Evolutionary conservation across 169 alveolate genomes (phyloP), one percentile per base, ranked within the genome.

Genomic region (Plasmodium malariae): DNA sequence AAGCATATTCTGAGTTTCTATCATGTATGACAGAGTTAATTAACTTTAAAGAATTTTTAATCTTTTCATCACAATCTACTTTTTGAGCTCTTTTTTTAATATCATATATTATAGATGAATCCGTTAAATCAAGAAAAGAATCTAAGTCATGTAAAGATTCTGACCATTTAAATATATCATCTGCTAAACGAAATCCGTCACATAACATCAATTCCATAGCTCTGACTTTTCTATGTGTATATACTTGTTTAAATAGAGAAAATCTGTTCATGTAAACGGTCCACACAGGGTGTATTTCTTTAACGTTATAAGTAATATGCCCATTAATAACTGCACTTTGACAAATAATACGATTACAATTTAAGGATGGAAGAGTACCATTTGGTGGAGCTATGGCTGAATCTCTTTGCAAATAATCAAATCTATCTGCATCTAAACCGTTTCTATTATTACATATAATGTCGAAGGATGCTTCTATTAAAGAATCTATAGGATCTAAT

Each of bases 401-500:
- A 94, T 97, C 99, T 90, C 99, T 93, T 37, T 93, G 93, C 37
- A 97, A 88, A 87, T 96, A 96, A 92, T 97, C 99, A 51, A 97
- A 93, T 60, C 94, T 95, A 83, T 97, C 98, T 1, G 96, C 97
- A 93, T 97, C 99, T 48, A 97, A 91, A 2, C 97, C 96, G 87
- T 95, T 97, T 49, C 95, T 87, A 83, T 96, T 94, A 92, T 97
- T 97, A 78, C 95, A 92, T 24, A 97, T 96, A 62, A 97, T 96
- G 73, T 97, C 98, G 71, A 88, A 97, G 74, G 97, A 87, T 93
- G 97, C 97, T 55, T 74, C 94, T 80, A 92, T 60, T 72, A 89
- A 60, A 55, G 92, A 69, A 87, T 91, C 93, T 60, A 87, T 49
- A 30, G 94, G 93, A 59, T 92, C 93, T 54, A 62, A 19, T 6